Conservation (phyloP, 2,329 filamentous ascomycete genomes). For the Chrysoporthe austroafricana region DNA sequence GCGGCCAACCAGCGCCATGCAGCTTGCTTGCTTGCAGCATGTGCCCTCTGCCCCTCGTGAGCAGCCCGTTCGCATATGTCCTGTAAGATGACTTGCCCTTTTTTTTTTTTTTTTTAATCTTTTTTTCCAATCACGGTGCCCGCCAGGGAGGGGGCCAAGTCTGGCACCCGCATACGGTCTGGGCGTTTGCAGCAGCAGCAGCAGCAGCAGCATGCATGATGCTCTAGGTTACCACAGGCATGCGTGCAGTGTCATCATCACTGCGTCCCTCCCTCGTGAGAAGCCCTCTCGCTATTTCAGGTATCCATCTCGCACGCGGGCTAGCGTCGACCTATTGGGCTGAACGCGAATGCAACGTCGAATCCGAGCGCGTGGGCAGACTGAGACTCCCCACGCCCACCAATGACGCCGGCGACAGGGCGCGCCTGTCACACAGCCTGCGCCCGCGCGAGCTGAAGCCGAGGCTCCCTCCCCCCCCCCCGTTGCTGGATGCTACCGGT, state of each 20-base stretch:
- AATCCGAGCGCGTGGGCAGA: conserved; percentile 17
- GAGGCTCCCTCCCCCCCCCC: neutral
- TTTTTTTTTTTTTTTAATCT: no score
- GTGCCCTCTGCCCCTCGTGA: no score
- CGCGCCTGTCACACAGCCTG: neutral
- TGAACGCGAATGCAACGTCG: conserved; percentile 14
- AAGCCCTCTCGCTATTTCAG: neutral
- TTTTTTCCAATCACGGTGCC: no score
- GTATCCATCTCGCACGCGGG: neutral
- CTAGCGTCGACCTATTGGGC: neutral
- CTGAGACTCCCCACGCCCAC: conserved; percentile 9
- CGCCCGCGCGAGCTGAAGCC: neutral
- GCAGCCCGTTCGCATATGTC: no score
- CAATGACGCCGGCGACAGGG: conserved; percentile 11
- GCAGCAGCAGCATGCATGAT: neutral
- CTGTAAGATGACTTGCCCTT: no score
- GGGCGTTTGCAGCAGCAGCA: neutral
- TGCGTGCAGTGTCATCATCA: neutral
- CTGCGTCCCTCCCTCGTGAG: neutral
- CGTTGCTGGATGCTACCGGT: neutral
- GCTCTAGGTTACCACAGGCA: no score
- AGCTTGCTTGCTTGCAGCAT: neutral
- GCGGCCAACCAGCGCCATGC: neutral
- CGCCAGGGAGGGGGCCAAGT: no score
- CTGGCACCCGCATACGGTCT: no score